Base-by-base conservation (phyloP, 208 protist genomes). In the Tetramitus jugosus region DNA sequence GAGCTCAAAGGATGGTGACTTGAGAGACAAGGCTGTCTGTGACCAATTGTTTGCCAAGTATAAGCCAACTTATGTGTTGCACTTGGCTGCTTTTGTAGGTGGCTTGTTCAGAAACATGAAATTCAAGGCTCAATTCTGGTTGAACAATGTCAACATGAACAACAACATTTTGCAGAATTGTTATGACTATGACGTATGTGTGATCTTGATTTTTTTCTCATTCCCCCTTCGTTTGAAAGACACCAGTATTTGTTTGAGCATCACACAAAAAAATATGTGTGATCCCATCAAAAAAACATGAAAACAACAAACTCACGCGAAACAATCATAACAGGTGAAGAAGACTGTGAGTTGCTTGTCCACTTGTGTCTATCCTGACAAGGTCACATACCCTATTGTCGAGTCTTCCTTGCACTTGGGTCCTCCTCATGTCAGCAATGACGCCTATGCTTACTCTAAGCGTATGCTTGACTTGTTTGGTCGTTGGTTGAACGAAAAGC, bases 341-440 rank as follows among this genome's bases (percentile, higher is more conserved):
- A 94, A 94, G 79, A 72, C 87, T n/a, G 89, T 96, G 31, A 92
- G 88, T 20, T 96, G 91, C 79, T 80, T 95, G 1, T 93, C 89
- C 3, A 96, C 93, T 13, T 97, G 94, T 81, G 91, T 97, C 69
- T 96, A 97, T 79, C 94, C 94, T 29, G 92, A 96, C 83, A 95
- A 95, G 69, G 92, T 88, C 20, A 88, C 85, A 8, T 94, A 95
- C 80, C 92, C 92, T 39, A 95, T 96, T 78, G 87, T 92, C 79
- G 92, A 96, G 79, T 87, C 84, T 17, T 94, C 94, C 90, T 83
- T 96, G 23, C 91, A 95, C 72, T 84, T 90, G 64, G 88, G 90
- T 1, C 89, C 93, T 35, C 94, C 94, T 13, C 94, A 97, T 79
- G 42, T 42, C 60, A 91, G 87, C 20, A 95, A 95, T 81, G 91